Evolutionary conservation across 2,329 filamentous ascomycete species (phyloP).

Genomic region (Verticillium longisporum): DNA sequence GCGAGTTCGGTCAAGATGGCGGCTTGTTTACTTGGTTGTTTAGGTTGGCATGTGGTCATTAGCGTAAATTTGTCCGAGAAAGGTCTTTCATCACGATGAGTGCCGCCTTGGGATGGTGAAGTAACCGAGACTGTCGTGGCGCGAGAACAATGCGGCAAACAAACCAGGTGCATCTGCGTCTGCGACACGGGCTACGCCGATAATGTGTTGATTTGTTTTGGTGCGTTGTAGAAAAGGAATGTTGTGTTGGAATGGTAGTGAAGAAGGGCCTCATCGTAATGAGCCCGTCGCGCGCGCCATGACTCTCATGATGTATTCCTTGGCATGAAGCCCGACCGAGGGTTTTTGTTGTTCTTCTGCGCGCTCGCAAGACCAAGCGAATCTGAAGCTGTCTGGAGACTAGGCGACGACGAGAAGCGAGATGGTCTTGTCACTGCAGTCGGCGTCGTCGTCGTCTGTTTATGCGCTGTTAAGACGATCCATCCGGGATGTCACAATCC

Average conservation of each 20-base stretch:
- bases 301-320: too few relatives aligned
- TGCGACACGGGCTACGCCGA: neutral
- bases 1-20: neutral
- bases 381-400: too few relatives aligned
- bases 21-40: neutral
- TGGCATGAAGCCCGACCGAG: too few relatives aligned
- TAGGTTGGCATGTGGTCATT: neutral
- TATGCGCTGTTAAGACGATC: neutral
- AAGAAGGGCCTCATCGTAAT: neutral
- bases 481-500: neutral
- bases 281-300: too few relatives aligned
- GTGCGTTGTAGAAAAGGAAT: neutral
- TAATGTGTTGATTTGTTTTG: neutral
- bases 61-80: neutral
- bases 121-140: neutral
- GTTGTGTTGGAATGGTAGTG: neutral
- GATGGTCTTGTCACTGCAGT: too few relatives aligned
- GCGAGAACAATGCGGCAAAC: neutral
- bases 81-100: too few relatives aligned
- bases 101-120: neutral
- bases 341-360: too few relatives aligned
- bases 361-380: too few relatives aligned
- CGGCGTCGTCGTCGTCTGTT: neutral
- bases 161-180: neutral
- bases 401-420: too few relatives aligned